A percentile compares a stretch with the other conserved stretches of the same genome.
phyloP scores from a whole-genome alignment of 495 filamentous ascomycete genomes.

The Penicillium coprophilum region DNA sequence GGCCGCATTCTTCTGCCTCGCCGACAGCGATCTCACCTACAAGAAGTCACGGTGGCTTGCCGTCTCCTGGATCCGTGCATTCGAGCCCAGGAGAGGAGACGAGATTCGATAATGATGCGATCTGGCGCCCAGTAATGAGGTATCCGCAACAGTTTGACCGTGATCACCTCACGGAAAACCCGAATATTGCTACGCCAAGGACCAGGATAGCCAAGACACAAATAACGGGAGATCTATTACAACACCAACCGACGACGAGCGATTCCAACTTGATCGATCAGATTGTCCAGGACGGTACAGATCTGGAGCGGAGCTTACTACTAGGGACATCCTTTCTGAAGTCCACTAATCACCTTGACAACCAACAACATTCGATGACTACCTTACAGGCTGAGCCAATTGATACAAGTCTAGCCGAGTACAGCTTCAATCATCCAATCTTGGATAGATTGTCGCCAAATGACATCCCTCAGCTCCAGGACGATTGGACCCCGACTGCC shows the following conservation, averaged over 20 bases:
- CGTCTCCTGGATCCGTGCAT: background rate
- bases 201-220: background rate
- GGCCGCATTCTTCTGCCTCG: constrained; percentile 3
- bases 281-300: constrained; percentile 11
- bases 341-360: constrained; percentile 11
- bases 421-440: background rate
- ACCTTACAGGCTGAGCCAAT: background rate
- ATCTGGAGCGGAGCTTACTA: constrained; percentile 22
- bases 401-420: constrained; percentile 4
- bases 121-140: background rate
- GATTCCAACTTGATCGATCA: constrained; percentile 11
- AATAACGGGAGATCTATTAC: background rate
- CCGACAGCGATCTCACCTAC: background rate
- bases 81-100: background rate
- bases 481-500: constrained; percentile 27
- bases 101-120: background rate
- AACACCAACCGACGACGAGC: background rate
- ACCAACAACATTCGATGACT: background rate
- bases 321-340: constrained; percentile 19
- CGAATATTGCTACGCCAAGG: background rate
- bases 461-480: constrained; percentile 20
- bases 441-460: constrained; percentile 15
- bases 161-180: background rate
- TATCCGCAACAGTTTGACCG: constrained; percentile 2
- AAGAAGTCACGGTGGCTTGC: background rate